A percentile compares a stretch with the other conserved stretches of the same genome.
Conservation (phyloP, 768 basidiomycete genomes). For the Bullera alba region DNA sequence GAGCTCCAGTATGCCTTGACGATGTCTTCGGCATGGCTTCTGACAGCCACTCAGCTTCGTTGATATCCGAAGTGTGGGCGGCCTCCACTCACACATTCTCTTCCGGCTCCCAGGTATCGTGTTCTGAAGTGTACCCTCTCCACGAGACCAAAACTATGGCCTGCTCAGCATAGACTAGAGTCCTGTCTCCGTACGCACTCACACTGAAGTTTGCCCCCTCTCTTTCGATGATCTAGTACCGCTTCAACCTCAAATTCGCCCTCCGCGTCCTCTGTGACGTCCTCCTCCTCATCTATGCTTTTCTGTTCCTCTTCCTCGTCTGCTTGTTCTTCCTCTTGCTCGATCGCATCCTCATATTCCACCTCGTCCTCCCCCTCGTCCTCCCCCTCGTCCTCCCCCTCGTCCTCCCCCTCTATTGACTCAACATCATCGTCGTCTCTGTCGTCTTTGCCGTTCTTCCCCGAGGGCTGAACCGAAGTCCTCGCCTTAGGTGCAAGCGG, state of each 20-base stretch:
- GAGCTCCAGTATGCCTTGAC: constrained; percentile 35
- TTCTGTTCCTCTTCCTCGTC: background rate
- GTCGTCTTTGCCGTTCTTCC: background rate
- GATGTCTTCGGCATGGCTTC: constrained; percentile 26
- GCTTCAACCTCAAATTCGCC: constrained; percentile 34
- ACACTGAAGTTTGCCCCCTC: constrained; percentile 21
- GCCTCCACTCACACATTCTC: constrained; percentile 33
- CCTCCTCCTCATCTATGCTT: constrained; percentile 7
- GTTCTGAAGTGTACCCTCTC: constrained; percentile 43
- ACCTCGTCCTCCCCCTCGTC: constrained; percentile 1
- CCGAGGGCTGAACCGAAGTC: no score
- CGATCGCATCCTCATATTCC: background rate
- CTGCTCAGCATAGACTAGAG: background rate
- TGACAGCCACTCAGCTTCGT: background rate
- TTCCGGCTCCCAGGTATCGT: constrained; percentile 43
- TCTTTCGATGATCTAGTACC: constrained; percentile 17
- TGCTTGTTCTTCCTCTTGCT: background rate
- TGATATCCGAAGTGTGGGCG: background rate
- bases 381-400: background rate
- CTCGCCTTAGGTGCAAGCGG: no score
- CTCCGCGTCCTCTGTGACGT: constrained; percentile 17
- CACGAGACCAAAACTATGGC: constrained; percentile 39
- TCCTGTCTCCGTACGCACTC: background rate
- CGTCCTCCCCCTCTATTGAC: background rate
- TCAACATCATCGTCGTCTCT: background rate